Base-by-base conservation (phyloP, 768 basidiomycete genomes). In the Suillus subluteus region DNA sequence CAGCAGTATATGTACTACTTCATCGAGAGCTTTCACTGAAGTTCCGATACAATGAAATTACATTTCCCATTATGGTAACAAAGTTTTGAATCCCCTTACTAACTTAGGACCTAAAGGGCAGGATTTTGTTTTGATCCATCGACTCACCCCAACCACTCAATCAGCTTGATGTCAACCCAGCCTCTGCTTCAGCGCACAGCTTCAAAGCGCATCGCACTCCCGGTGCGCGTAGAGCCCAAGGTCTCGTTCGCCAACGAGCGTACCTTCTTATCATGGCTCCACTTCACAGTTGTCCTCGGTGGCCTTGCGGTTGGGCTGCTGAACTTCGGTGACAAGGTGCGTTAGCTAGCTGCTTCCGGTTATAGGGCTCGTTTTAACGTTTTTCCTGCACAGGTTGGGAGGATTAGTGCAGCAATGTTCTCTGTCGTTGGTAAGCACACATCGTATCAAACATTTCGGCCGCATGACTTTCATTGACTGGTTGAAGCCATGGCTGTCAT, bases 241-340 rank as follows among this genome's bases (percentile, higher is more conserved):
- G 95, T 97, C 67, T 94, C 94, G 58, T 97, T 96, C 72, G 95
- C 95, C 52, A 96, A 96, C 78, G 95, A 96, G 78, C 88, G 94
- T 65, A 96, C 98, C 0, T 99, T 99, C 81, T 84, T 99, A 55
- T 96, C 96, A 85, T 99, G 97, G 98, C 86, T 98, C 59, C 96
- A 98, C 79, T 98, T 98, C 78, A 96, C 96, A 48, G 95, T 99
- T 79, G 95, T 99, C 66, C 89, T 99, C 9, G 96, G 97, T 37
- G 98, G 98, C 65, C 86, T 99, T 56, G 93, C 96, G 2, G 96
- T 99, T 16, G 98, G 98, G 13, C 80, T 99, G 65, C 83, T 99
- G 72, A 99, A 99, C 79, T 99, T 99, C 82, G 98, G 98, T 67
- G 98, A 99, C 78, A 94, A 94, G 81, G 95, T 91, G 66, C 67